These are phyloP conservation scores for Adansonia gregorii DNA, from an alignment of 441 rosid species.

Conservation along the genomic window DNA sequence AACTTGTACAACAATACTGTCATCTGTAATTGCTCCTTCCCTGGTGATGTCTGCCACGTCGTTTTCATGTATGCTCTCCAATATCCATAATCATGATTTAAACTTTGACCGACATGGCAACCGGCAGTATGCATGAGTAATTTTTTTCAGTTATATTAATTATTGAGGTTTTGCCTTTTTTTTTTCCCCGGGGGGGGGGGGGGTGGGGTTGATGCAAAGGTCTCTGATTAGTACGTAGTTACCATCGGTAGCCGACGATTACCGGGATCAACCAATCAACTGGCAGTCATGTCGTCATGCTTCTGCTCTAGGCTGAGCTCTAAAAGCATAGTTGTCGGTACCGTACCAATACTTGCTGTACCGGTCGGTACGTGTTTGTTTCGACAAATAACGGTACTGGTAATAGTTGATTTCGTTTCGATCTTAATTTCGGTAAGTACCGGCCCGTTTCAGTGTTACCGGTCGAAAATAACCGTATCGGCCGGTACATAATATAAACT, in stretches of 20 bases:
- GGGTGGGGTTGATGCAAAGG: not conserved
- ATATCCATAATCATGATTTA: not conserved
- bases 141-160: no score
- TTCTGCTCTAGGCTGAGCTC: not conserved
- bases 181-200: not conserved
- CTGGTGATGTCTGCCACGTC: conserved; percentile 38
- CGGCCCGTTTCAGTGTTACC: no score
- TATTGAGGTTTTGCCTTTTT: not conserved
- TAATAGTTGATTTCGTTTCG: no score
- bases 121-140: not conserved
- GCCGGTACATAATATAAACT: no score
- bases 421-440: no score
- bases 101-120: not conserved
- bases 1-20: conserved; percentile 20
- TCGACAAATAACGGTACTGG: no score
- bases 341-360: no score
- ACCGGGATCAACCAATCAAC: not conserved
- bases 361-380: no score
- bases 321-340: no score
- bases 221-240: not conserved
- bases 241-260: not conserved
- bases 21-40: conserved; percentile 32
- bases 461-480: no score
- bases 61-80: conserved; percentile 25
- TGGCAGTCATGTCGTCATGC: not conserved